phyloP scores from a whole-genome alignment of 2,329 filamentous ascomycete species.

The Rhinocladiella similis region DNA sequence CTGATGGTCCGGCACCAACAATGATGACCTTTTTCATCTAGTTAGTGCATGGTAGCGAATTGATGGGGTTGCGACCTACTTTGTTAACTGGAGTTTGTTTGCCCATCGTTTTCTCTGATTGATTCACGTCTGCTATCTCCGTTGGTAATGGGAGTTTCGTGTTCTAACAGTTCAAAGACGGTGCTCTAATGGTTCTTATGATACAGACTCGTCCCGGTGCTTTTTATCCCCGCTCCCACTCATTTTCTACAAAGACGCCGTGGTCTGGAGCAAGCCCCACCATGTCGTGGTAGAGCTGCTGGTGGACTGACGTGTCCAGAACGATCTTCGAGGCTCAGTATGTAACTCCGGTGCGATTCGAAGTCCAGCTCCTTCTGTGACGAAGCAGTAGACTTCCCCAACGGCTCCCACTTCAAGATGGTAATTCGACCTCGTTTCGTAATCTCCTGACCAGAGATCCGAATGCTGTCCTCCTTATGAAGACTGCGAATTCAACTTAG shows the following conservation, averaged over 20 bases:
- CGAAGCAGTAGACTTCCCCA: neutral
- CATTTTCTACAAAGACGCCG: neutral
- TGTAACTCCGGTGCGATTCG: neutral
- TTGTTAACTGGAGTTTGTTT: conserved; percentile 16
- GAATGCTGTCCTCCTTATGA: too few species aligned
- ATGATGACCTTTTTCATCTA: conserved; percentile 20
- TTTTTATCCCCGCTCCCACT: neutral
- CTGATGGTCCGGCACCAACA: conserved; percentile 38
- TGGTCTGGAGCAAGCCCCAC: neutral
- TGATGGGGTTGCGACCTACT: neutral
- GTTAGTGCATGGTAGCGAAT: neutral
- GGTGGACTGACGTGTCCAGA: neutral
- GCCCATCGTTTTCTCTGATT: conserved; percentile 5
- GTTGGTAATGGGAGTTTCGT: too few species aligned
- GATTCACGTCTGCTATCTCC: neutral
- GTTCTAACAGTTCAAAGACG: too few species aligned
- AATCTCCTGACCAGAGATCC: neutral
- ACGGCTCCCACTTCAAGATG: neutral
- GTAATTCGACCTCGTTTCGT: neutral
- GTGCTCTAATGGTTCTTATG: neutral
- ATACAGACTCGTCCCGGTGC: neutral
- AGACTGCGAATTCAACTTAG: too few species aligned
- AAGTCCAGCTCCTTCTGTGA: too few species aligned
- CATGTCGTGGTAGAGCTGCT: too few species aligned
- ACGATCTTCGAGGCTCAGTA: neutral